These are phyloP conservation scores for Fusarium graminum DNA, from an alignment of 2,329 filamentous ascomycete species.

Conservation along the genomic window DNA sequence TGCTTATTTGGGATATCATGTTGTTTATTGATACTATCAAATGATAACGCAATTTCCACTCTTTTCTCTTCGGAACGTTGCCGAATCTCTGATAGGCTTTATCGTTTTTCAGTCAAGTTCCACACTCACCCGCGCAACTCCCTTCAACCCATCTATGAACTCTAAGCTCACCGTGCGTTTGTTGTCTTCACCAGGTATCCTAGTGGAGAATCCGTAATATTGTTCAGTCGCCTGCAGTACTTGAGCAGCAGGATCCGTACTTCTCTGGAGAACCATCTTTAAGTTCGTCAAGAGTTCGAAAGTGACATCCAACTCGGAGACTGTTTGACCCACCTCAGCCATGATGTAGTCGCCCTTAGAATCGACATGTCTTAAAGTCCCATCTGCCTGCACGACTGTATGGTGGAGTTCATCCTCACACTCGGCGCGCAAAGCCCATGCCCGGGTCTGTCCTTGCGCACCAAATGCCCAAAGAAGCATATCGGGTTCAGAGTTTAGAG, in stretches of 20 bases:
- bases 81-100: conserved; percentile 4
- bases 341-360: conserved; percentile 51
- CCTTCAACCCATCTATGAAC: conserved; percentile 54
- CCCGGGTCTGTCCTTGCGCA: conserved; percentile 52
- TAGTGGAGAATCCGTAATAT: conserved; percentile 33
- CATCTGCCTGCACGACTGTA: conserved; percentile 49
- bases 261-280: conserved; percentile 11
- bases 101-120: conserved; percentile 50
- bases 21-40: conserved; percentile 43
- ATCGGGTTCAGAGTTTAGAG: conserved; percentile 51
- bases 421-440: conserved; percentile 51
- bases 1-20: conserved; percentile 21
- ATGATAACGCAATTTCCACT: conserved; percentile 32
- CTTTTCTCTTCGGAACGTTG: conserved; percentile 26
- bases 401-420: conserved; percentile 32
- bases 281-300: conserved; percentile 18
- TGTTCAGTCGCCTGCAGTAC: conserved; percentile 20
- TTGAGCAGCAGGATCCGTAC: conserved; percentile 8
- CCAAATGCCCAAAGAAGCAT: conserved; percentile 55
- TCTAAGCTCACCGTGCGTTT: conserved; percentile 48
- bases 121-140: conserved; percentile 56
- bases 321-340: conserved; percentile 33
- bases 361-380: conserved; percentile 52
- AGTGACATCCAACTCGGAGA: conserved; percentile 11
- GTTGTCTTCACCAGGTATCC: conserved; percentile 33